Base-by-base conservation (phyloP, 1,139 yeast species). In the Debaryomyces sp. region DNA sequence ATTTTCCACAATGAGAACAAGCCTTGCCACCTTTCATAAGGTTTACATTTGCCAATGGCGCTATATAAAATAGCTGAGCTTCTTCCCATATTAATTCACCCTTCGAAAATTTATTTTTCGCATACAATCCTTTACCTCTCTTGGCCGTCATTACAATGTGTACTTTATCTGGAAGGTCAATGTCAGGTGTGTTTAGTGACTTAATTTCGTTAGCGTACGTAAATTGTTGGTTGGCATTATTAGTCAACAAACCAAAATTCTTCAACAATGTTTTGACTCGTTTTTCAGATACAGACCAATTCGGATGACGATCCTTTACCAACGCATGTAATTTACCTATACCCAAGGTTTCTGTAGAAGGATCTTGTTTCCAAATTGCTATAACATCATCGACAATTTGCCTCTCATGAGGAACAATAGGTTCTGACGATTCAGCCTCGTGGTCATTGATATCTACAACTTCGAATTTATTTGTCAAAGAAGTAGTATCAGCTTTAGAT, bases 1-100 rank as follows among this genome's bases (percentile, higher is more conserved):
- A 75, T 41, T 79, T 77, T 1, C 96, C 92, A 71, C 98, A 92
- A 59, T 80, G 78, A 1, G 92, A 77, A 64, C 98, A 92, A 4
- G 92, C 90, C 57, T 82, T 82, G 0, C 95, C 92, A 17, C 70
- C 64, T 45, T 80, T 77, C 54, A 89, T 81, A 50, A 89, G 69
- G 43, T 81, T 77, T 30, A 83, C 66, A 53, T 86, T 80, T 15
- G 88, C 94, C 57, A 89, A 74, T 1, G 89, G 88, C 0, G 96
- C 92, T 0, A 89, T 70, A 35, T 82, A 77, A 46, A 89, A 81
- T 45, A 87, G 70, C 1, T 96, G 92, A 1, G 63, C 56, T 55
- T 84, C 87, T 40, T 75, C 71, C 84, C 90, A 85, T 5, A 89
- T 61, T 40, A 78, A 52, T 3, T 76, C 79, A 2, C 85, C 86